Evolutionary conservation across 805 yeast species (phyloP), one percentile per base, ranked within the genome.

Genomic region (Yarrowia bubula): DNA sequence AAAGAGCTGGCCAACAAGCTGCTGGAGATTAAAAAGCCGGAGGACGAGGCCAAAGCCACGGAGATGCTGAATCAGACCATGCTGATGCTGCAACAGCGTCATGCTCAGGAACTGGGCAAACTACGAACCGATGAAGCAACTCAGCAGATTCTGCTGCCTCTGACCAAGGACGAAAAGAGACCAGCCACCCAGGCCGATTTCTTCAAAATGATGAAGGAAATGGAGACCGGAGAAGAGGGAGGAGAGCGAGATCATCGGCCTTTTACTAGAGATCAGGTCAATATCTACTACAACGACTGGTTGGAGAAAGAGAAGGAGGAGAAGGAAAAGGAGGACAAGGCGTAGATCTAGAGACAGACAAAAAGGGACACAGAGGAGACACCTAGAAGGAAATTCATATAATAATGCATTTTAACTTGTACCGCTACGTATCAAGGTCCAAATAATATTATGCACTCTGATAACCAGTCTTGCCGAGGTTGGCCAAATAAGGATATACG

Each of bases 101-200:
- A 55, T 14, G 47, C 47, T 0, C 33, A 55, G 31, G 61, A 55
- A 8, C 46, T 55, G 13, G 47, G 61, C 38, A 55, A 41, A 9
- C 8, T 55, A 38, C 47, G 61, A 6, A 55, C 61, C 33, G 61
- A 55, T 15, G 61, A 55, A 11, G 43, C 37, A 14, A 55, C 61
- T 31, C 61, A 55, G 47, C 61, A 55, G 38, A 55, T 55, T 11
- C 47, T 55, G 15, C 61, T 55, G 61, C 61, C 61, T 3, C 33
- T 55, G 38, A 55, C 61, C 38, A 55, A 39, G 31, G 61, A 55
- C 61, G 43, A 55, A 11, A 55, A 55, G 32, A 46, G 61, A 4
- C 61, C 61, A 1, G 61, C 61, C 0, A 55, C 46, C 31, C 61
- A 55, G 47, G 47, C 61, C 6, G 61, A 55, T 11, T 55, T 55